Percentiles rank a stretch among this genome's conserved stretches.
These are phyloP conservation scores for Diaporthe caulivora DNA, from an alignment of 2,329 filamentous ascomycete species.

Conservation along the genomic window DNA sequence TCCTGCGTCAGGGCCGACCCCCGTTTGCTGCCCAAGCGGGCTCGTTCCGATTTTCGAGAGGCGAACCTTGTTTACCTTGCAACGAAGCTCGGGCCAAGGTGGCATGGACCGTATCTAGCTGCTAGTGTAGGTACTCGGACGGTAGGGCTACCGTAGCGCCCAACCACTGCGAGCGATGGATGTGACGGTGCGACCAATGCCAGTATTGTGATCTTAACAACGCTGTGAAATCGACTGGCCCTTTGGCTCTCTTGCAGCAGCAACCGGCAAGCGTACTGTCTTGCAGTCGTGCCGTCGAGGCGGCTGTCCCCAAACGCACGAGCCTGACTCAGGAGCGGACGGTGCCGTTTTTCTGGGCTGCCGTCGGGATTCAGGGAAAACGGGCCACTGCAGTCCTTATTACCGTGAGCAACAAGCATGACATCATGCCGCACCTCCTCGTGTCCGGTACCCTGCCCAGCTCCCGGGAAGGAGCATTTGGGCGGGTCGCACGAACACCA, in stretches of 20 bases:
- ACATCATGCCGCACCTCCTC: conserved; percentile 13
- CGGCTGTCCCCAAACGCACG: background rate
- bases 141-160: background rate
- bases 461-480: conserved; percentile 12
- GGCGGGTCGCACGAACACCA: conserved; percentile 1
- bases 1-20: conserved; percentile 21
- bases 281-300: background rate
- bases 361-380: background rate
- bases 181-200: background rate
- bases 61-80: background rate
- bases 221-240: too few relatives aligned
- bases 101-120: too few relatives aligned
- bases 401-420: conserved; percentile 8
- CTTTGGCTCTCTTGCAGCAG: too few relatives aligned
- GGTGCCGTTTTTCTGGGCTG: conserved; percentile 11
- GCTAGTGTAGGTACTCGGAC: background rate
- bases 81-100: too few relatives aligned
- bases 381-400: conserved; percentile 13
- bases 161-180: background rate
- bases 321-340: conserved; percentile 13
- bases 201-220: background rate
- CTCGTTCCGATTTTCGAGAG: conserved; percentile 12
- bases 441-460: background rate
- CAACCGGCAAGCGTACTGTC: too few relatives aligned
- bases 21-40: conserved; percentile 29